A percentile compares a stretch with the other conserved stretches of the same genome.
These are phyloP conservation scores for Tilletia indica DNA, from an alignment of 1,284 basidiomycete genomes.

Conservation along the genomic window DNA sequence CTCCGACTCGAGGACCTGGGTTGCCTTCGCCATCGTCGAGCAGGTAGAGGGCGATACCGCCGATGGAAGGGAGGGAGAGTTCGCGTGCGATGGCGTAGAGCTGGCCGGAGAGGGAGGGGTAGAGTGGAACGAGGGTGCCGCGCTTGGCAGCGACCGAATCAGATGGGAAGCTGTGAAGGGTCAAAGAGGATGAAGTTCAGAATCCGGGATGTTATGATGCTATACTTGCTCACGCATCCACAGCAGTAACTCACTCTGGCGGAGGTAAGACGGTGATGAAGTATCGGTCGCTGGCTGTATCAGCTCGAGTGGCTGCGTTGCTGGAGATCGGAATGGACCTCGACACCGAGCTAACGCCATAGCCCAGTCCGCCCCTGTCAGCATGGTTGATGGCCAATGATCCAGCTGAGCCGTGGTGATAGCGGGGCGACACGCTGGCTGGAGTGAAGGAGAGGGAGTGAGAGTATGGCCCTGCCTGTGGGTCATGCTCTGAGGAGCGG, in stretches of 20 bases:
- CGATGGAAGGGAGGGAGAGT: conserved; percentile 49
- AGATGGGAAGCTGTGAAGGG: conserved; percentile 24
- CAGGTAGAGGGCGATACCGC: conserved; percentile 48
- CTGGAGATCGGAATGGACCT: not conserved
- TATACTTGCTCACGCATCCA: too few relatives aligned
- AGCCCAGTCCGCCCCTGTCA: not conserved
- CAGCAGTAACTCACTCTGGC: conserved; percentile 21
- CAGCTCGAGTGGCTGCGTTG: not conserved
- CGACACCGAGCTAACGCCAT: too few relatives aligned
- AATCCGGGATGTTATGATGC: not conserved
- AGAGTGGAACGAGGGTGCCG: conserved; percentile 49
- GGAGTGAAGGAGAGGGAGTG: conserved; percentile 14
- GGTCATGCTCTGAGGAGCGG: not conserved
- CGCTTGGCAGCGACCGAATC: conserved; percentile 30
- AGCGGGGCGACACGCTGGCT: conserved; percentile 2
- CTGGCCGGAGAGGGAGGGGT: conserved; percentile 51
- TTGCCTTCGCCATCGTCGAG: conserved; percentile 48
- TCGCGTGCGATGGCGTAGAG: conserved; percentile 54
- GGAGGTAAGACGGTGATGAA: conserved; percentile 45
- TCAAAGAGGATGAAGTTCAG: not conserved
- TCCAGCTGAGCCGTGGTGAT: not conserved
- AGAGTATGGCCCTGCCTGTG: conserved; percentile 1
- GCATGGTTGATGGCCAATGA: conserved; percentile 1
- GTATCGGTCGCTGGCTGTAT: conserved; percentile 21
- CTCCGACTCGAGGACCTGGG: conserved; percentile 49